These are phyloP conservation scores for Lichtheimia ramosa DNA, from an alignment of 371 early-diverging fungal genomes.

Conservation along the genomic window DNA sequence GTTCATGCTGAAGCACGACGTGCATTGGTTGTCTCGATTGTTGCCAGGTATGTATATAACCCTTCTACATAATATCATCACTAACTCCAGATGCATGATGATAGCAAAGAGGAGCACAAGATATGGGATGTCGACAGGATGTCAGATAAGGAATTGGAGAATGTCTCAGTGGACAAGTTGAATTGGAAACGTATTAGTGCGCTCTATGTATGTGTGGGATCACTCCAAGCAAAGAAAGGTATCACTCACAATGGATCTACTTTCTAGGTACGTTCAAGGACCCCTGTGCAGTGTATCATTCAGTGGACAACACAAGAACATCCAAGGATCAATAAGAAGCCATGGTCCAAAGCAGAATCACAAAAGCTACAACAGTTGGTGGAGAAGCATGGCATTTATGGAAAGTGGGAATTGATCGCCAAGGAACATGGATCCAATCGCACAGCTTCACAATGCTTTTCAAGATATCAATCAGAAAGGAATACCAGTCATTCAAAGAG, in stretches of 20 bases:
- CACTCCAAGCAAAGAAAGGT: too few species aligned
- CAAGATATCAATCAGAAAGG: slow-evolving; percentile 57
- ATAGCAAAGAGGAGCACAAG: slow-evolving; percentile 2
- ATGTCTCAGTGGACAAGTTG: slow-evolving; percentile 59
- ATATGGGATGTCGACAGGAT: slow-evolving; percentile 38
- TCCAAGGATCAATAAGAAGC: slow-evolving; percentile 74
- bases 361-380: slow-evolving; percentile 47
- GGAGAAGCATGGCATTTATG: slow-evolving; percentile 31
- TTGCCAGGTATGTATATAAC: slow-evolving; percentile 19
- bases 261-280: slow-evolving; percentile 57
- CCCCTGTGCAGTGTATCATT: slow-evolving; percentile 72
- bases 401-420: slow-evolving; percentile 69
- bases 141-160: slow-evolving; percentile 46
- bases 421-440: slow-evolving; percentile 62
- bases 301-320: slow-evolving; percentile 87
- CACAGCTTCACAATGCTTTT: slow-evolving; percentile 81
- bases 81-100: neutral
- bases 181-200: slow-evolving; percentile 71
- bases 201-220: slow-evolving; percentile 44
- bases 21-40: slow-evolving; percentile 13
- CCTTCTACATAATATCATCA: too few species aligned
- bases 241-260: neutral
- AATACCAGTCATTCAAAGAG: slow-evolving; percentile 22
- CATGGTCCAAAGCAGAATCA: slow-evolving; percentile 67
- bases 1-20: slow-evolving; percentile 32